Conservation (phyloP, 257 asterid species). For the Striga asiatica region DNA sequence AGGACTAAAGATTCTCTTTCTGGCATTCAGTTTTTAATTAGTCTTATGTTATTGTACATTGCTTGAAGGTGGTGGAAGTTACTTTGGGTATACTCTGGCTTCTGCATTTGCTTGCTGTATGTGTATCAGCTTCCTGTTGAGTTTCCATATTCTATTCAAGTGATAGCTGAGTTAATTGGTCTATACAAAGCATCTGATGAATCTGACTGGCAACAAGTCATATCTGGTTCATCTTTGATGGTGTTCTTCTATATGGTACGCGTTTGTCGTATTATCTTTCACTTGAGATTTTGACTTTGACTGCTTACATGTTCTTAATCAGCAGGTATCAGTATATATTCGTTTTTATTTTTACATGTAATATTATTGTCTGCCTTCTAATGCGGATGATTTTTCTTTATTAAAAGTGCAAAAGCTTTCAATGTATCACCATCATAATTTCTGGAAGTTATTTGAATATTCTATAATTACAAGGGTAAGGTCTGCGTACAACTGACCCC, state of each 20-base stretch:
- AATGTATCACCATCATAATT: slow-evolving; percentile 3
- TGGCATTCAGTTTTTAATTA: slow-evolving; percentile 15
- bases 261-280: slow-evolving; percentile 18
- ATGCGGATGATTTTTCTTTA: not conserved
- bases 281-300: too few species aligned
- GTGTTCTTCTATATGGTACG: slow-evolving; percentile 85
- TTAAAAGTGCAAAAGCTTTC: too few species aligned
- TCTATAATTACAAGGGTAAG: too few species aligned
- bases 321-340: not conserved
- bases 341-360: not conserved
- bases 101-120: slow-evolving; percentile 65
- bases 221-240: slow-evolving; percentile 69
- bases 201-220: slow-evolving; percentile 67
- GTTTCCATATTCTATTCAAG: slow-evolving; percentile 38
- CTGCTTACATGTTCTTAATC: too few species aligned
- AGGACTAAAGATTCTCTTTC: not conserved
- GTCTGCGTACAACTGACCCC: too few species aligned
- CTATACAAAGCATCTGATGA: slow-evolving; percentile 51
- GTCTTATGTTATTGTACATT: slow-evolving; percentile 26
- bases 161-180: slow-evolving; percentile 50
- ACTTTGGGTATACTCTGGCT: slow-evolving; percentile 78
- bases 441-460: not conserved
- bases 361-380: slow-evolving; percentile 3
- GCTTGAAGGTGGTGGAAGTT: slow-evolving; percentile 93
- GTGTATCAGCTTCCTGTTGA: slow-evolving; percentile 74